Evolutionary conservation across 768 basidiomycete species (phyloP).

Genomic region (Tricholoma sp.): DNA sequence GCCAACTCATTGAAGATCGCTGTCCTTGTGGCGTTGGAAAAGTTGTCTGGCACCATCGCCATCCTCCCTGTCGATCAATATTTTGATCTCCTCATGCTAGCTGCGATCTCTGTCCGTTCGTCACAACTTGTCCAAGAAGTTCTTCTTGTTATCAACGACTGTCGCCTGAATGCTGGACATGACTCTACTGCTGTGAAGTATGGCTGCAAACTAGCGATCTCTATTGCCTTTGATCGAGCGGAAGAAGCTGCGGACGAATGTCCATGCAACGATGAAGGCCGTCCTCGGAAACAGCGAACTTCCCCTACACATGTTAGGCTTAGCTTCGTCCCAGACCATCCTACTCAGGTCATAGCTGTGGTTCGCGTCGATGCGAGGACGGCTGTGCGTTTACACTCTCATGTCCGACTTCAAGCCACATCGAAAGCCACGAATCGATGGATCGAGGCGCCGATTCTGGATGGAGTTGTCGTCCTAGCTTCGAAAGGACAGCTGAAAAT

Average conservation of each 20-base stretch:
- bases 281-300: slow-evolving; percentile 39
- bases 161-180: slow-evolving; percentile 21
- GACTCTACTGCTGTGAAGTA: slow-evolving; percentile 30
- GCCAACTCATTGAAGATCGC: slow-evolving; percentile 53
- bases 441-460: slow-evolving; percentile 42
- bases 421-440: slow-evolving; percentile 50
- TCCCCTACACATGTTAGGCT: slow-evolving; percentile 40
- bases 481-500: slow-evolving; percentile 50
- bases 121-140: slow-evolving; percentile 53
- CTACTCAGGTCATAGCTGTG: slow-evolving; percentile 40
- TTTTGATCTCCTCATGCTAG: slow-evolving; percentile 47
- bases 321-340: slow-evolving; percentile 27
- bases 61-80: slow-evolving; percentile 37
- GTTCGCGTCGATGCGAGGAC: slow-evolving; percentile 51
- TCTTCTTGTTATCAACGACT: slow-evolving; percentile 54
- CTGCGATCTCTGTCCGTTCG: slow-evolving; percentile 47
- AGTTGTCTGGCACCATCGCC: slow-evolving; percentile 41
- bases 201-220: slow-evolving; percentile 50
- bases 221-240: slow-evolving; percentile 56
- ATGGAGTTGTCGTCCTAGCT: slow-evolving; percentile 55
- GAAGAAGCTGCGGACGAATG: slow-evolving; percentile 66
- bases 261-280: slow-evolving; percentile 60
- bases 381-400: slow-evolving; percentile 54
- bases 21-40: slow-evolving; percentile 54
- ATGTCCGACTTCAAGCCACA: slow-evolving; percentile 56